Evolutionary conservation across 306 rosid species (phyloP).

Genomic region (Vachellia pachyceras): DNA sequence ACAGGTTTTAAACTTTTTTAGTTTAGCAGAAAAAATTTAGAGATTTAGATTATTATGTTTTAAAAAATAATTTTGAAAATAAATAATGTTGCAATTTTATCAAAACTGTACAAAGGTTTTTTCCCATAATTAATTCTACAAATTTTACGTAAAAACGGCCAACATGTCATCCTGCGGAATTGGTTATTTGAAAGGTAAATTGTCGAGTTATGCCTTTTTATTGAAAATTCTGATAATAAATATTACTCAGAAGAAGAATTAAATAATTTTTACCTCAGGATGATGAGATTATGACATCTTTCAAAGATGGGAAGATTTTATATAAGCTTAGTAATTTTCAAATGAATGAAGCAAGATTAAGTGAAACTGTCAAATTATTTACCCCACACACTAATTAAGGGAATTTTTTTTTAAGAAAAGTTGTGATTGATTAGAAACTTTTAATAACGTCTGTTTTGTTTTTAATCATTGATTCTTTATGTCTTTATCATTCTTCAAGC

Average conservation of each 20-base stretch:
- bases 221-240: not conserved
- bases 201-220: not conserved
- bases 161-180: not conserved
- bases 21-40: not conserved
- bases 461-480: conserved; percentile 38
- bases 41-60: not conserved
- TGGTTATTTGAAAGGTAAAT: not conserved
- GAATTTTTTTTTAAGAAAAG: conserved; percentile 36
- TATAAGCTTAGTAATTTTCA: not conserved
- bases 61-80: not conserved
- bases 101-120: not conserved
- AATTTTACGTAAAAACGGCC: not conserved
- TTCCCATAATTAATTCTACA: not conserved
- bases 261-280: not conserved
- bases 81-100: not conserved
- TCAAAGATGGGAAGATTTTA: conserved; percentile 17
- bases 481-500: conserved; percentile 27
- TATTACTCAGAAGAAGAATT: not conserved
- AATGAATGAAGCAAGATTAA: not conserved
- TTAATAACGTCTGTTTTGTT: conserved; percentile 30
- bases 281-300: not conserved
- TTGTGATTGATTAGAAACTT: conserved; percentile 34
- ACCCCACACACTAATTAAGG: conserved; percentile 23
- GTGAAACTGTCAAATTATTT: conserved; percentile 21
- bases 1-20: too few relatives aligned